These are phyloP conservation scores for Mycena maculata DNA, from an alignment of 768 basidiomycete species.

Conservation along the genomic window DNA sequence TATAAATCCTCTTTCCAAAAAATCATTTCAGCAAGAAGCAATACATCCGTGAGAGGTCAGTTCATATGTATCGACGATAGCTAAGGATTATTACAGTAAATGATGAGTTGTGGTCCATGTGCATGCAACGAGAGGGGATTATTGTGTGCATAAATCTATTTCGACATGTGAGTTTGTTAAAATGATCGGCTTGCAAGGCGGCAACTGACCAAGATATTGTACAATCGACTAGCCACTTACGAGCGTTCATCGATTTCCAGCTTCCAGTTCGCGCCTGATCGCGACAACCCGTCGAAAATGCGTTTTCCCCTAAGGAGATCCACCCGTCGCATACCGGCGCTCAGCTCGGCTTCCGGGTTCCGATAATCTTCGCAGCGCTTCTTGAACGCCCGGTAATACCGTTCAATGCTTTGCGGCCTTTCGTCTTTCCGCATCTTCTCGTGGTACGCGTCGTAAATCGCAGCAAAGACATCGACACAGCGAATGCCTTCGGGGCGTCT, in stretches of 20 bases:
- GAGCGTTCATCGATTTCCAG: neutral
- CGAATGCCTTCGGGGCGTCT: conserved; percentile 51
- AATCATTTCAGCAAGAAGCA: neutral
- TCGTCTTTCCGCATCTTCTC: conserved; percentile 59
- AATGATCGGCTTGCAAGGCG: neutral
- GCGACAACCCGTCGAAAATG: conserved; percentile 63
- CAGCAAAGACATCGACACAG: conserved; percentile 68
- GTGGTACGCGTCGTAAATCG: conserved; percentile 62
- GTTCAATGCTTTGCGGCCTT: neutral
- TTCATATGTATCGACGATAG: neutral
- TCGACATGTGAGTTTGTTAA: neutral
- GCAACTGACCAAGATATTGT: conserved; percentile 1
- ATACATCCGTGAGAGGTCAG: neutral
- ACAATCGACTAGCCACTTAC: neutral
- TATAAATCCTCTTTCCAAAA: neutral
- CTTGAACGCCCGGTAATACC: conserved; percentile 49
- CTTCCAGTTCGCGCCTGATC: conserved; percentile 30
- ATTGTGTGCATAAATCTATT: conserved; percentile 5
- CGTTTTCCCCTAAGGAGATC: conserved; percentile 64
- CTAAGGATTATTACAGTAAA: neutral
- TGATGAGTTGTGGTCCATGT: conserved; percentile 2
- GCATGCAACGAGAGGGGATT: neutral
- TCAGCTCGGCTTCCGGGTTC: conserved; percentile 51
- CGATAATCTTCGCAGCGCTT: conserved; percentile 57
- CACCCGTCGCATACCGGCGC: conserved; percentile 64